A percentile compares a stretch with the other conserved stretches of the same genome.
phyloP scores from a whole-genome alignment of 2,329 filamentous ascomycete genomes.

The Sclerotiophoma versabilis region DNA sequence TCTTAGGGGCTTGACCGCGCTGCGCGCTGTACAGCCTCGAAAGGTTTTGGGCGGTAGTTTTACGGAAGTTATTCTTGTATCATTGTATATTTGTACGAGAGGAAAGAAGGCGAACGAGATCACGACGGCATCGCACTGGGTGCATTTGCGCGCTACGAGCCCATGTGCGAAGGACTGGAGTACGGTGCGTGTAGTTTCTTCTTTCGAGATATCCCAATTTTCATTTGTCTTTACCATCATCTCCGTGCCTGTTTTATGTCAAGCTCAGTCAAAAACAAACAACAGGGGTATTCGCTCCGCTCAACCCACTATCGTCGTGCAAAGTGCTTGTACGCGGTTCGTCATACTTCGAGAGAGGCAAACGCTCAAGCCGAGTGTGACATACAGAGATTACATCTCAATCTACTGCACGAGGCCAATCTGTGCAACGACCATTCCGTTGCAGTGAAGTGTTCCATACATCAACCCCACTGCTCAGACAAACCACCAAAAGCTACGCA shows the following conservation, averaged over 20 bases:
- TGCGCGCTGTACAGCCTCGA: not conserved
- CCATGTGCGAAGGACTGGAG: not conserved
- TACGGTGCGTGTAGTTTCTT: not conserved
- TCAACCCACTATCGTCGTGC: too few relatives aligned
- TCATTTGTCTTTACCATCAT: not conserved
- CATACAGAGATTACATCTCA: not conserved
- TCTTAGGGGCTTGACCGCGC: not conserved
- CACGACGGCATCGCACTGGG: not conserved
- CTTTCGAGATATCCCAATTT: constrained; percentile 8
- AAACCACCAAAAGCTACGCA: too few relatives aligned
- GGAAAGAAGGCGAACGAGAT: not conserved
- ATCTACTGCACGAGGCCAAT: not conserved
- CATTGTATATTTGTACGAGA: not conserved
- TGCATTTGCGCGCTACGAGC: not conserved
- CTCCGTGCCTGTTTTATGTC: not conserved
- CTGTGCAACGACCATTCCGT: not conserved
- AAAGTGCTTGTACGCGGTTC: not conserved
- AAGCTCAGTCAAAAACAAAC: too few relatives aligned
- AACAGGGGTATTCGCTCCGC: too few relatives aligned
- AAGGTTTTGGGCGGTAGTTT: not conserved
- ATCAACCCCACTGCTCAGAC: too few relatives aligned
- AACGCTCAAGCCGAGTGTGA: constrained; percentile 1
- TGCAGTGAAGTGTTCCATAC: not conserved
- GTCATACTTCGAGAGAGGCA: not conserved
- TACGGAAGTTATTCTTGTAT: not conserved